Evolutionary conservation across 192 early-diverging fungal genomes (phyloP), one percentile per base, ranked within the genome.

Genomic region (Podila minutissima): DNA sequence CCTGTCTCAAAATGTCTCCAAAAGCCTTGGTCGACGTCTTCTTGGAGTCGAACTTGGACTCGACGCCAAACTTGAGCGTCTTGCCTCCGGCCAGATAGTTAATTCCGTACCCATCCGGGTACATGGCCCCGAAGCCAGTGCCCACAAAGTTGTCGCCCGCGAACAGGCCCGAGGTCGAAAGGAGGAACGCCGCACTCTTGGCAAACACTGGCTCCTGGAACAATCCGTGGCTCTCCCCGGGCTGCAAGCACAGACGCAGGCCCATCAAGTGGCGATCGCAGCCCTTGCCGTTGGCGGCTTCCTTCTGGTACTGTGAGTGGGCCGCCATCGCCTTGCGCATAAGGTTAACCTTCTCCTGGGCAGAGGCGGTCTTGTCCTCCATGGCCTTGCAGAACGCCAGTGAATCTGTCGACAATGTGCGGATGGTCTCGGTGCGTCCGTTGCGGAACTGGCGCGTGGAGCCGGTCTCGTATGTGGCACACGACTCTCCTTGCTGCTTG

Each of bases 61-160:
- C 96, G 41, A 94, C 89, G 28, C 93, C 93, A 84, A 94, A 94
- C 67, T 94, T 94, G 64, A 96, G 86, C 24, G 86, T 62, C 53
- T 85, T 81, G 26, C 83, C 70, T n/a, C 85, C 88, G 2, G 94
- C 78, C 66, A 93, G 89, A 73, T 97, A 97, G 81, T 96, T 96
- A 77, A 96, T 92, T 28, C 94, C 95, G 71, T 96, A 97, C 1
- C 94, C 93, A 64, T 96, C 91, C 3, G 89, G 87, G 38, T 85
- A 89, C 24, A 94, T 92, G 53, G 91, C 86, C n/a, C 95, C 95
- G 83, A 96, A 97, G 5, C 96, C 96, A n/a, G 93, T 92, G 13
- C 91, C 94, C 29, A 87, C 82, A 61, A 95, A 77, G 59, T 86
- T 77, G 59, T 90, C 81, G 7, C 91, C 91, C 1, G 94, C 87